Percentiles rank a stretch among this genome's conserved stretches.
Evolutionary conservation across 169 alveolate species (phyloP).

Genomic region (Eimeria tenella): DNA sequence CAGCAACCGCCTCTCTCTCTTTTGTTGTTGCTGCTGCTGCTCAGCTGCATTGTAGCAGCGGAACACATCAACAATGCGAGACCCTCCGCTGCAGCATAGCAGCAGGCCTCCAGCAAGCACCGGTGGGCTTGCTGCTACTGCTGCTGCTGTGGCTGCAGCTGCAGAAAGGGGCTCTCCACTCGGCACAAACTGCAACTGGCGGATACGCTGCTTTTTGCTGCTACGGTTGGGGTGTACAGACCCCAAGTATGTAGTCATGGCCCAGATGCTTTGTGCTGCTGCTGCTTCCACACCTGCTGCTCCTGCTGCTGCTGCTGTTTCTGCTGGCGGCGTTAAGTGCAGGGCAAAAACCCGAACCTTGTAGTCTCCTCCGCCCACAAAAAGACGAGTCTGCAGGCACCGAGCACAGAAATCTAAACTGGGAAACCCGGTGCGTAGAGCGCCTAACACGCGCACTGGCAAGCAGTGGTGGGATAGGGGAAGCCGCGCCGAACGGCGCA

Average conservation of each 20-base stretch:
- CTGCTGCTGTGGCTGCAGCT: constrained; percentile 19
- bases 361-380: constrained; percentile 71
- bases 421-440: neutral
- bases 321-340: constrained; percentile 30
- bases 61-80: constrained; percentile 47
- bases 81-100: constrained; percentile 46
- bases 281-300: neutral
- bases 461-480: neutral
- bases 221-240: neutral
- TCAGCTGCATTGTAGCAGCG: constrained; percentile 22
- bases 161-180: neutral
- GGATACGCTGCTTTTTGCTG: constrained; percentile 37
- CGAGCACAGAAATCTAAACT: neutral
- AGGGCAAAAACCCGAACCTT: constrained; percentile 65
- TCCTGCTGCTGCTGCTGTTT: neutral
- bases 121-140: neutral
- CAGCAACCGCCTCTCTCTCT: neutral
- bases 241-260: neutral
- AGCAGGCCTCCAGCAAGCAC: constrained; percentile 36
- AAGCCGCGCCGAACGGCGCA: neutral
- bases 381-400: constrained; percentile 61
- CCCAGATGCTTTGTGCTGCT: neutral
- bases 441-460: too few relatives aligned
- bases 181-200: neutral
- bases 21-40: neutral